A percentile compares a stretch with the other conserved stretches of the same genome.
These are phyloP conservation scores for Fusarium incarnatum DNA, from an alignment of 2,329 filamentous ascomycete genomes.

Conservation along the genomic window DNA sequence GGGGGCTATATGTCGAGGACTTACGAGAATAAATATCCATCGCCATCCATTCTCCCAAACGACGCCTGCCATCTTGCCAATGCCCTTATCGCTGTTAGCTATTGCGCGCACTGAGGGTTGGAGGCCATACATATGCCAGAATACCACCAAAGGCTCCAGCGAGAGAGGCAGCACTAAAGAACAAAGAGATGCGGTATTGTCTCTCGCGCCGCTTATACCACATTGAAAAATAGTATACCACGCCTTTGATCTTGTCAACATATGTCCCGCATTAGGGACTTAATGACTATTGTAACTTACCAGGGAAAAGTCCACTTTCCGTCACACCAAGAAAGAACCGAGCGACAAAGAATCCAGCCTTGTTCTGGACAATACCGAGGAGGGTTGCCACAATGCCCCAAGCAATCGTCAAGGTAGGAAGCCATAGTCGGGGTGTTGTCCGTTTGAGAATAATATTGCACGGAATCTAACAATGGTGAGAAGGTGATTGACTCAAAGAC, in stretches of 20 bases:
- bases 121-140: constrained; percentile 60
- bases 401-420: constrained; percentile 66
- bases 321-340: constrained; percentile 68
- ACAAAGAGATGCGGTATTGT: constrained; percentile 66
- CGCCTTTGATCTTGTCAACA: constrained; percentile 17
- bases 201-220: constrained; percentile 67
- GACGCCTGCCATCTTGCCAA: constrained; percentile 64
- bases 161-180: constrained; percentile 66
- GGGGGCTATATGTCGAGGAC: not conserved
- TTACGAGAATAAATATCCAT: constrained; percentile 71
- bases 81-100: constrained; percentile 54
- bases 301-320: constrained; percentile 64
- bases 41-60: constrained; percentile 66
- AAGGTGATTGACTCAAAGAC: not conserved
- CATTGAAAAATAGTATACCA: constrained; percentile 64
- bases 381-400: constrained; percentile 67
- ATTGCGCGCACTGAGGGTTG: rapidly evolving
- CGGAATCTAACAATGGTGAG: constrained; percentile 57
- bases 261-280: rapidly evolving
- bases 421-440: constrained; percentile 67
- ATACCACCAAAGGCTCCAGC: constrained; percentile 69
- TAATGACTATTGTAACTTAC: constrained; percentile 23
- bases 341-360: constrained; percentile 63
- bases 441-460: constrained; percentile 72
- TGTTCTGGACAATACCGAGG: constrained; percentile 61